phyloP scores from a whole-genome alignment of 805 yeast species.

The Candida fluviatilis region DNA sequence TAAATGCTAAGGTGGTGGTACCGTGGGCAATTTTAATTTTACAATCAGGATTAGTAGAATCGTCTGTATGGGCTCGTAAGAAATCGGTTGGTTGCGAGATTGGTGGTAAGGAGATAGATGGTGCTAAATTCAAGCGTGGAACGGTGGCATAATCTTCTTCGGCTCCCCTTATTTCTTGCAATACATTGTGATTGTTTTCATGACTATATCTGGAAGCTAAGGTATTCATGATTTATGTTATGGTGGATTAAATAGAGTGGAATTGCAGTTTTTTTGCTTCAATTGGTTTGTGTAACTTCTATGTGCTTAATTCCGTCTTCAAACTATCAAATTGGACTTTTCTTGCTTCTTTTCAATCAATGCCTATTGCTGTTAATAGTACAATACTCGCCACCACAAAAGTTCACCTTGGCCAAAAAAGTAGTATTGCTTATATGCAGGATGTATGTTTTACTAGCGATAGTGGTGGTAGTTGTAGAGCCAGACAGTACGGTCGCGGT shows the following conservation, averaged over 20 bases:
- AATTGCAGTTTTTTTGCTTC: not conserved
- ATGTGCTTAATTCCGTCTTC: not conserved
- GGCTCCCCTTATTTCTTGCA: conserved; percentile 27
- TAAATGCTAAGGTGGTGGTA: conserved; percentile 95
- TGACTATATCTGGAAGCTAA: conserved; percentile 36
- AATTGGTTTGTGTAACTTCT: not conserved
- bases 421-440: too few relatives aligned
- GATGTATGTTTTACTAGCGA: too few relatives aligned
- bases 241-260: not conserved
- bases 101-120: conserved; percentile 72
- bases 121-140: conserved; percentile 41
- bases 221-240: conserved; percentile 26
- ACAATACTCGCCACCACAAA: too few relatives aligned
- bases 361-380: too few relatives aligned
- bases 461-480: too few relatives aligned
- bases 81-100: conserved; percentile 87
- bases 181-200: conserved; percentile 22
- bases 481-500: too few relatives aligned
- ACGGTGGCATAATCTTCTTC: conserved; percentile 14
- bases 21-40: conserved; percentile 97
- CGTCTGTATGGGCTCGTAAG: conserved; percentile 97
- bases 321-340: not conserved
- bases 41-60: conserved; percentile 87
- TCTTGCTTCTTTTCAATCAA: not conserved
- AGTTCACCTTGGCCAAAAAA: too few relatives aligned